Evolutionary conservation across 371 early-diverging fungal species (phyloP).

Genomic region (Mucor irregularis): DNA sequence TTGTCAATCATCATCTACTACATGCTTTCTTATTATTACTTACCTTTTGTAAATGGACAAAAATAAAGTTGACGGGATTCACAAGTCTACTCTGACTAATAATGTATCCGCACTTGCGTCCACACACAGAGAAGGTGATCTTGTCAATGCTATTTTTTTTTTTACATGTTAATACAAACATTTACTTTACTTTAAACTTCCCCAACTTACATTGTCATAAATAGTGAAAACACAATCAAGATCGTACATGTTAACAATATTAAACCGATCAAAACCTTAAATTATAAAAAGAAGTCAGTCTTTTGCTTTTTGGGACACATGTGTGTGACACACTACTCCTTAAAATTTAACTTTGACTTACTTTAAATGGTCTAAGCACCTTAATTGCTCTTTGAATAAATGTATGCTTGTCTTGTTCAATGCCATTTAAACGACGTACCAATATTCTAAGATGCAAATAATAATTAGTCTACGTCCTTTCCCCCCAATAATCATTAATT

Average conservation of each 20-base stretch:
- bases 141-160: slow-evolving; percentile 44
- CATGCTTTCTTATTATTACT: slow-evolving; percentile 4
- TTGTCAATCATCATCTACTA: not conserved
- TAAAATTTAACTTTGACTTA: too few relatives aligned
- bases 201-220: slow-evolving; percentile 51
- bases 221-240: slow-evolving; percentile 40
- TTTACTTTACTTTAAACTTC: too few relatives aligned
- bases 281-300: slow-evolving; percentile 2
- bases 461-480: not conserved
- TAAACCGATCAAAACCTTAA: slow-evolving; percentile 37
- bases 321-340: too few relatives aligned
- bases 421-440: slow-evolving; percentile 18
- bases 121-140: slow-evolving; percentile 57
- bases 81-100: slow-evolving; percentile 55
- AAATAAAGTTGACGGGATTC: slow-evolving; percentile 61
- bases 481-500: not conserved
- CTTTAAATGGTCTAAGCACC: slow-evolving; percentile 28
- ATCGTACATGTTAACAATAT: slow-evolving; percentile 28
- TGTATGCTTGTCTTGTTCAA: slow-evolving; percentile 23
- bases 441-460: slow-evolving; percentile 19
- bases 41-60: slow-evolving; percentile 56
- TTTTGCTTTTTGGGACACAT: too few relatives aligned
- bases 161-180: not conserved
- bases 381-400: slow-evolving; percentile 19
- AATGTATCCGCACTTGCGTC: slow-evolving; percentile 64